Conservation (phyloP, 257 asterid species). For the Cynanchum wilfordii region DNA sequence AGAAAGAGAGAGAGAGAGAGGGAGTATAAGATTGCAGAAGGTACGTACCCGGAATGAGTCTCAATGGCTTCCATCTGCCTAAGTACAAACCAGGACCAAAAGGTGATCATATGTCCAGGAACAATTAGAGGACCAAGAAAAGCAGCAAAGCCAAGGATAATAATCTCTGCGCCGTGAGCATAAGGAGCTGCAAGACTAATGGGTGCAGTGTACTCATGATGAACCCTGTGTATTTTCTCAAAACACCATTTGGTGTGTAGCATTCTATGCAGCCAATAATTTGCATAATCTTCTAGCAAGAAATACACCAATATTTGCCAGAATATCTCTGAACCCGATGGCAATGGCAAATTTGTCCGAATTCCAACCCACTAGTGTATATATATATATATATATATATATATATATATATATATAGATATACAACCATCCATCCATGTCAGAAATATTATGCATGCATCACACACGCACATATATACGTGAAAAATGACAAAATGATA, state of each 20-base stretch:
- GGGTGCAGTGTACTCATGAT: conserved; percentile 76
- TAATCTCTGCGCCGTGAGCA: conserved; percentile 72
- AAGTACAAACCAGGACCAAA: conserved; percentile 61
- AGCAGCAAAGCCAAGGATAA: conserved; percentile 59
- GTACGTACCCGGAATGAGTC: conserved; percentile 58
- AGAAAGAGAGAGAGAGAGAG: too few species aligned
- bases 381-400: too few species aligned
- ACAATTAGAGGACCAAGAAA: conserved; percentile 61
- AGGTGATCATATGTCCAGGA: conserved; percentile 72
- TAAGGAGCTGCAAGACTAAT: conserved; percentile 69
- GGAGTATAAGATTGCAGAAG: too few species aligned
- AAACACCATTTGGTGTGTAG: conserved; percentile 65
- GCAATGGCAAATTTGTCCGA: conserved; percentile 63
- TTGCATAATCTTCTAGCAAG: conserved; percentile 61
- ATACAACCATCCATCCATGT: too few species aligned
- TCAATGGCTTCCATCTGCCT: conserved; percentile 70
- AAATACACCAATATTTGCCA: conserved; percentile 55
- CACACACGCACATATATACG: too few species aligned
- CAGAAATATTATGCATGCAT: too few species aligned
- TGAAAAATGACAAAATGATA: too few species aligned
- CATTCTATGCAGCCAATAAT: conserved; percentile 68
- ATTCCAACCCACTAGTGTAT: conserved; percentile 45
- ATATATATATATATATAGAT: too few species aligned
- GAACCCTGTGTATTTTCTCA: conserved; percentile 58
- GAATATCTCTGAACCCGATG: conserved; percentile 47